Evolutionary conservation across 371 early-diverging fungal genomes (phyloP).

Genomic region (Mucor racemosus): DNA sequence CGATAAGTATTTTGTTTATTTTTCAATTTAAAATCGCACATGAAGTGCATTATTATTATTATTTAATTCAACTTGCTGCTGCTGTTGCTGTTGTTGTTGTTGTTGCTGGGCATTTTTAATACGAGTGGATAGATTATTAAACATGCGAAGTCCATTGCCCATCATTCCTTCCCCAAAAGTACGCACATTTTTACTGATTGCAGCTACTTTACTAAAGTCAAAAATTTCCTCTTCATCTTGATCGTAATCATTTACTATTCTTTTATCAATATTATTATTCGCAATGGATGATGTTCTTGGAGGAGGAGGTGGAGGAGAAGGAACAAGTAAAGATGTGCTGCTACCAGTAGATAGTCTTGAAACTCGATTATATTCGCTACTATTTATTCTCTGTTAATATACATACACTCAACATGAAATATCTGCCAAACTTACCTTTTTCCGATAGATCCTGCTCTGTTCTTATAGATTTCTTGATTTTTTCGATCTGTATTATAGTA

Average conservation of each 20-base stretch:
- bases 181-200: constrained; percentile 43
- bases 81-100: neutral
- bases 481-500: constrained; percentile 7
- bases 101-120: constrained; percentile 24
- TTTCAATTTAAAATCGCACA: neutral
- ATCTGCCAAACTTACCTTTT: neutral
- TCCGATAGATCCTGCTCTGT: neutral
- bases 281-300: constrained; percentile 23
- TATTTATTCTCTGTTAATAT: neutral
- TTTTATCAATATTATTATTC: neutral
- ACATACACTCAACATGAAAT: neutral
- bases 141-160: constrained; percentile 39
- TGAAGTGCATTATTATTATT: neutral
- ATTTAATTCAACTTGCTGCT: constrained; percentile 1
- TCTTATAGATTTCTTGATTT: neutral
- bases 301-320: constrained; percentile 37
- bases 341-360: neutral
- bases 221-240: constrained; percentile 35
- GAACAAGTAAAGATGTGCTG: neutral
- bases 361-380: neutral
- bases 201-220: constrained; percentile 43
- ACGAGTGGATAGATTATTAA: constrained; percentile 41
- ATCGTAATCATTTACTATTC: constrained; percentile 10
- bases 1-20: neutral
- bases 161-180: constrained; percentile 39